Evolutionary conservation across 768 basidiomycete genomes (phyloP).

Genomic region (Naganishia kalamii): DNA sequence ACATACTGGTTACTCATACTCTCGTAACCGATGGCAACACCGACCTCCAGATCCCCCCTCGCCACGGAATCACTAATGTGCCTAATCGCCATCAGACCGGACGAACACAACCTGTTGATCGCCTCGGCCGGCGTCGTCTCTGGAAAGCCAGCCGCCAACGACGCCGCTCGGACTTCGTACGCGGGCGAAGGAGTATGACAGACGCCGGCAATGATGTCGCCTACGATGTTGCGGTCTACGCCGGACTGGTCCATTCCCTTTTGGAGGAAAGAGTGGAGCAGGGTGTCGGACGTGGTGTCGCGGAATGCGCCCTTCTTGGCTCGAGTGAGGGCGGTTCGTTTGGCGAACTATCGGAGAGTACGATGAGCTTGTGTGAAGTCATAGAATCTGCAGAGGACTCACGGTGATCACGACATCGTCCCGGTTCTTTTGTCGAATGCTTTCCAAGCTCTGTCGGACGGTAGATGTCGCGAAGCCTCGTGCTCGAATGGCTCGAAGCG

Average conservation of each 20-base stretch:
- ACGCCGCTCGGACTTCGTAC: constrained; percentile 67
- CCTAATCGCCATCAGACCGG: constrained; percentile 67
- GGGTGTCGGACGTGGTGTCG: constrained; percentile 54
- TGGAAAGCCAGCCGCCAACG: constrained; percentile 73
- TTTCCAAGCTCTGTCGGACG: constrained; percentile 1
- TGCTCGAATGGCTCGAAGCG: background rate
- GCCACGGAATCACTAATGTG: constrained; percentile 69
- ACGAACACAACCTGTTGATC: constrained; percentile 72
- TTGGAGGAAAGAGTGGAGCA: constrained; percentile 51
- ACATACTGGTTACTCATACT: constrained; percentile 33
- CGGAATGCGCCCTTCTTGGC: constrained; percentile 69
- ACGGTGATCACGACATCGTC: constrained; percentile 29
- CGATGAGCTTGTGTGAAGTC: background rate
- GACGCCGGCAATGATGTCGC: constrained; percentile 68
- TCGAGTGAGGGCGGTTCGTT: constrained; percentile 28
- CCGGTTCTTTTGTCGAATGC: constrained; percentile 15
- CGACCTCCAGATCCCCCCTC: constrained; percentile 71
- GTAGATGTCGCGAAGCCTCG: constrained; percentile 14
- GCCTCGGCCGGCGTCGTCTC: constrained; percentile 67
- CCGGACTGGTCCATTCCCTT: constrained; percentile 54
- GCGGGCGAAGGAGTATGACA: constrained; percentile 51
- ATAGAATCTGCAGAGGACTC: background rate
- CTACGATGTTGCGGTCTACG: constrained; percentile 61
- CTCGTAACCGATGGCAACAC: constrained; percentile 49
- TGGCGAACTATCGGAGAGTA: constrained; percentile 14